Evolutionary conservation across 176 grass and related monocot genomes (phyloP).

Genomic region (Carex littledalei): DNA sequence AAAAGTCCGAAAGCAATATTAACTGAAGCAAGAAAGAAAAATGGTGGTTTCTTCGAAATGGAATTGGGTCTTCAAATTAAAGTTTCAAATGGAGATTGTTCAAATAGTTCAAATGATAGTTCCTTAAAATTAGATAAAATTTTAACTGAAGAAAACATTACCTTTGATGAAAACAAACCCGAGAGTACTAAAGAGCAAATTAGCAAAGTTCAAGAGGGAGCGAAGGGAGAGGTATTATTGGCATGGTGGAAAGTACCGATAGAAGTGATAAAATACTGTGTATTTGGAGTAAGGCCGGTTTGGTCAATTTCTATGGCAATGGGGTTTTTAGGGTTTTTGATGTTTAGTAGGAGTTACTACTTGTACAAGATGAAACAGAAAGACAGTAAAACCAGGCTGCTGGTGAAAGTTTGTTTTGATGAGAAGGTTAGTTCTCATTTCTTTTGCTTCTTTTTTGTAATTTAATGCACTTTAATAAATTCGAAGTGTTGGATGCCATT

Average conservation of each 20-base stretch:
- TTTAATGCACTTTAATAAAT: neutral
- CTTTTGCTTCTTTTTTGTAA: neutral
- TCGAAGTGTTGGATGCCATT: neutral
- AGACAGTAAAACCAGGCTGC: neutral
- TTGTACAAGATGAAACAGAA: slow-evolving; percentile 18
- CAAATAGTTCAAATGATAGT: neutral
- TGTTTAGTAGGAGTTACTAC: slow-evolving; percentile 19
- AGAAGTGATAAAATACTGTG: slow-evolving; percentile 14
- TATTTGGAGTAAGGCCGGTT: slow-evolving; percentile 19
- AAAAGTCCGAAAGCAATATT: neutral
- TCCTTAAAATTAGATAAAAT: neutral
- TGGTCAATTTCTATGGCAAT: slow-evolving; percentile 23
- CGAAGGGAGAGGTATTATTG: slow-evolving; percentile 4
- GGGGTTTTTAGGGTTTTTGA: slow-evolving; percentile 22
- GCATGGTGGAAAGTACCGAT: slow-evolving; percentile 20
- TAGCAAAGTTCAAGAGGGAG: neutral
- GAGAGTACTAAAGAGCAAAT: neutral
- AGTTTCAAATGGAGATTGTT: neutral
- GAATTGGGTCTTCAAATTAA: neutral
- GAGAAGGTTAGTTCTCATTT: slow-evolving; percentile 21
- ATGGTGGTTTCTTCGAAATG: neutral
- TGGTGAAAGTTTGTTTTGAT: slow-evolving; percentile 22
- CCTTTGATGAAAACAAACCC: neutral
- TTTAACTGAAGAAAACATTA: neutral
- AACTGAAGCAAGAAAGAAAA: neutral